Percentiles rank a stretch among this genome's conserved stretches.
Conservation (phyloP, 371 early-diverging fungal genomes). For the Circinella minor region DNA sequence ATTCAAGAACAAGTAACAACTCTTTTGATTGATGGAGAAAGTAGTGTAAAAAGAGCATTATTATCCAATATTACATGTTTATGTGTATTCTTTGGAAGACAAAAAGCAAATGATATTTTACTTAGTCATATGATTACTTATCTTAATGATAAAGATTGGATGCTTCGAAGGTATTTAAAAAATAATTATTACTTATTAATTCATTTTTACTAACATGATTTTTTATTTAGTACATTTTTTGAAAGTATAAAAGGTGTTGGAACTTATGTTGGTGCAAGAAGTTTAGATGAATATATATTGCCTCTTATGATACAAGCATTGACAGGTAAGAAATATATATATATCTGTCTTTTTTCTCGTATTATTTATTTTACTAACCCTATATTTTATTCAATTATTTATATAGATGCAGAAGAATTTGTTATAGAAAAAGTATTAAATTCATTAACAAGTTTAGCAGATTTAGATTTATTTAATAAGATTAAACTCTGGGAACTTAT, state of each 20-base stretch:
- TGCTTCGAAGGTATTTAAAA: constrained; percentile 72
- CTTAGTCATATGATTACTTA: constrained; percentile 94
- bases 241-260: constrained; percentile 91
- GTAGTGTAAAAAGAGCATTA: constrained; percentile 78
- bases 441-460: constrained; percentile 80
- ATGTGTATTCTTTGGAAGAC: constrained; percentile 85
- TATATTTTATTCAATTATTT: too few relatives aligned
- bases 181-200: not conserved
- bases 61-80: constrained; percentile 77
- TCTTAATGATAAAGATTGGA: constrained; percentile 92
- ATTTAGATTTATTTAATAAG: constrained; percentile 85
- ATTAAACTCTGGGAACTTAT: constrained; percentile 78
- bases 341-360: not conserved
- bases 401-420: constrained; percentile 82
- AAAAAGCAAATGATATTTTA: constrained; percentile 83
- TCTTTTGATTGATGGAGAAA: constrained; percentile 72
- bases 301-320: constrained; percentile 92
- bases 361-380: too few relatives aligned
- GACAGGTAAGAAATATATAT: constrained; percentile 61
- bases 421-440: constrained; percentile 89
- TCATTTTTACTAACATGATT: not conserved
- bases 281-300: constrained; percentile 89
- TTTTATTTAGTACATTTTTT: constrained; percentile 80
- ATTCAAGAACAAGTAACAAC: constrained; percentile 77
- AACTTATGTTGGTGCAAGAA: constrained; percentile 83